Conservation (phyloP, 345 rosid genomes). For the Populus nigra region DNA sequence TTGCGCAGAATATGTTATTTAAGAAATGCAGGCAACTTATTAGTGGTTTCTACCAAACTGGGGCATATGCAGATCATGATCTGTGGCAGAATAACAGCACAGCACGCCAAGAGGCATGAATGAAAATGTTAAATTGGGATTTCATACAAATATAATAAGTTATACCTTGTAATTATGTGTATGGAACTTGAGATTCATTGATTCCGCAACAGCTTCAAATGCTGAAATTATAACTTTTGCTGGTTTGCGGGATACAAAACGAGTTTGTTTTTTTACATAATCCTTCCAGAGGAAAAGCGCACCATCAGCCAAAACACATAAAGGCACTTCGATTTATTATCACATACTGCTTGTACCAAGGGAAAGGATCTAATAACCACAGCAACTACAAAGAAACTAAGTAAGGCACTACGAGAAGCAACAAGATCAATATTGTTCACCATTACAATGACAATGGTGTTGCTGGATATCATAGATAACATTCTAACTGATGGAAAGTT, state of each 20-base stretch:
- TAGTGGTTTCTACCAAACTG: background rate
- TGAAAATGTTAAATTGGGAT: background rate
- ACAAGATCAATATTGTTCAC: background rate
- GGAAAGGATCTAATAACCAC: conserved; percentile 7
- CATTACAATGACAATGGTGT: background rate
- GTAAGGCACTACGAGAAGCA: background rate
- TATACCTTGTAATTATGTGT: conserved; percentile 75
- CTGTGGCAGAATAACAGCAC: background rate
- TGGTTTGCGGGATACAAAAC: conserved; percentile 71
- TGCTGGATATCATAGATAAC: background rate
- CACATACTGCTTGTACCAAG: conserved; percentile 7
- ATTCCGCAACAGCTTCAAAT: conserved; percentile 66
- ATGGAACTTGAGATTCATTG: conserved; percentile 60
- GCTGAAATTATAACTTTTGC: conserved; percentile 64
- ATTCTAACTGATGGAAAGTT: background rate
- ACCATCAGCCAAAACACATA: background rate
- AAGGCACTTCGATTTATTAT: background rate
- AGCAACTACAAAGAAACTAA: background rate
- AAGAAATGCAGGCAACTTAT: background rate
- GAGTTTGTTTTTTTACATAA: conserved; percentile 74
- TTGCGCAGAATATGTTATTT: background rate
- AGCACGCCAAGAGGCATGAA: no score
- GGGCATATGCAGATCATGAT: background rate
- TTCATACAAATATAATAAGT: background rate
- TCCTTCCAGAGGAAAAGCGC: conserved; percentile 44